These are phyloP conservation scores for Trichopus zeylanicus DNA, from an alignment of 116 monocot species.

Conservation along the genomic window DNA sequence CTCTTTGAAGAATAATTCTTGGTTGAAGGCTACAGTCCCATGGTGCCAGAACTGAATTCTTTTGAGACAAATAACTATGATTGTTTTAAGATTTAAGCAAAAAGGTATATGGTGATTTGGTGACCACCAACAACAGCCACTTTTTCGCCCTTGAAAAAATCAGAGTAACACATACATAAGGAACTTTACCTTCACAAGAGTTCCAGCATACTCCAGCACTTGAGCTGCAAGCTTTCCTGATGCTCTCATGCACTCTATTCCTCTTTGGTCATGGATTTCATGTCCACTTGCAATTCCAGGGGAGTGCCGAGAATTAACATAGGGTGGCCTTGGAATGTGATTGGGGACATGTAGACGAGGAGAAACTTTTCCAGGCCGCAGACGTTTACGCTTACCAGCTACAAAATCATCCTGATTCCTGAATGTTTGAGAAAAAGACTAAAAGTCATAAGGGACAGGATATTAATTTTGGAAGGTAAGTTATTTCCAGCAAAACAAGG, in stretches of 20 bases:
- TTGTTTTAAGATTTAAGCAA: too few relatives aligned
- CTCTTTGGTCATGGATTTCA: slow-evolving; percentile 81
- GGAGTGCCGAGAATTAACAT: slow-evolving; percentile 50
- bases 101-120: too few relatives aligned
- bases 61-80: too few relatives aligned
- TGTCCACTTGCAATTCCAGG: slow-evolving; percentile 69
- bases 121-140: too few relatives aligned
- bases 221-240: slow-evolving; percentile 93
- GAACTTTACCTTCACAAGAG: slow-evolving; percentile 68
- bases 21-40: too few relatives aligned
- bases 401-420: slow-evolving; percentile 39
- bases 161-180: slow-evolving; percentile 2
- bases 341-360: slow-evolving; percentile 66
- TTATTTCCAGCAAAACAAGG: too few relatives aligned
- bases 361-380: slow-evolving; percentile 83
- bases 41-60: too few relatives aligned
- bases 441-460: not conserved
- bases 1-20: too few relatives aligned
- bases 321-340: slow-evolving; percentile 77
- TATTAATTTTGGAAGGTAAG: too few relatives aligned
- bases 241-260: slow-evolving; percentile 83
- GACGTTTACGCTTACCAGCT: slow-evolving; percentile 33
- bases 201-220: slow-evolving; percentile 86
- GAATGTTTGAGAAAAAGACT: not conserved
- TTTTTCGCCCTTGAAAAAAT: not conserved